Base-by-base conservation (phyloP, 192 early-diverging fungal species). In the Coemansia sp. region DNA sequence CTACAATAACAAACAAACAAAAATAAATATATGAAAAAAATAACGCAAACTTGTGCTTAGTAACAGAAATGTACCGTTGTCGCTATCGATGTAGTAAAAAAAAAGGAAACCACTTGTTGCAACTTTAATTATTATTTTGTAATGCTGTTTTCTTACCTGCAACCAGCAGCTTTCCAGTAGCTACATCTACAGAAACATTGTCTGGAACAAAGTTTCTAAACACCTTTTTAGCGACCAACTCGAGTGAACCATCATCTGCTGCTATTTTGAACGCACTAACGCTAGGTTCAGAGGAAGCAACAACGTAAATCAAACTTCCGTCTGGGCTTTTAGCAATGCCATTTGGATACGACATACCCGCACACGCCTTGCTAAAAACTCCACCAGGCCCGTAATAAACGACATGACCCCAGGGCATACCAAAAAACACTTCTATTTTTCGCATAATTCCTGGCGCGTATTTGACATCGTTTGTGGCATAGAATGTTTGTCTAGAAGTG, bases 381-480 rank as follows among this genome's bases (percentile, higher is more conserved):
- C 72, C 72, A 4, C 63, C 66, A 33, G 63, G 56, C 9, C 68
- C 68, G 34, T 73, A 76, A 65, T 77, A 67, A 4, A 77, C 80
- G 51, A 83, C 41, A 52, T 72, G 68, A 17, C 80, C 75, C 80
- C 80, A 83, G 43, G 80, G 68, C 80, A 83, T 77, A 45, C 80
- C 80, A 39, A 83, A 56, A 14, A 83, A 52, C 64, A 84, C 59
- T 68, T 89, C 87, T 36, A 84, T 39, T 4, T 54, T 60, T 53
- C 80, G 77, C 76, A 75, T 67, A 5, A 38, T 17, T 6, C 73
- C 70, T 2, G 62, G 20, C 8, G 22, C 55, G 43, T 81, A 66
- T 32, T 43, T 41, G 61, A 83, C 52, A 48, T 89, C 88, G 67
- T 89, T 89, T 17, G 87, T 86, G 4, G 86, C 81, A 68, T 89